These are phyloP conservation scores for Cucurbita ficifolia DNA, from an alignment of 306 rosid species.

Conservation along the genomic window DNA sequence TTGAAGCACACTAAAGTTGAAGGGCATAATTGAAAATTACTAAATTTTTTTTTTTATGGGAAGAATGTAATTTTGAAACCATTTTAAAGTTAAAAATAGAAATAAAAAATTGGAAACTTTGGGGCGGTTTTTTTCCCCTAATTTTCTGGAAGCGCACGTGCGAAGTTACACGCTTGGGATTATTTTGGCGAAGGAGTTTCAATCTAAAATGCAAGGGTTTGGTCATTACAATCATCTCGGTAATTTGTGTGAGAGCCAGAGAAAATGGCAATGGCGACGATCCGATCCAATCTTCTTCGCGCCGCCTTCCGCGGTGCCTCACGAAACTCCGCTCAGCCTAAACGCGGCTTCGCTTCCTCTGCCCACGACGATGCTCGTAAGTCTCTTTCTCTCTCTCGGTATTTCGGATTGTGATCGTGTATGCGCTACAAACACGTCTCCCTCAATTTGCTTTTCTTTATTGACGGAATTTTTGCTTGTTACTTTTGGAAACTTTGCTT, in stretches of 20 bases:
- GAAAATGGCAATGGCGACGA: conserved; percentile 56
- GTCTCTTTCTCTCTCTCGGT: neutral
- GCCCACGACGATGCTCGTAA: conserved; percentile 71
- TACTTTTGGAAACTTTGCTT: neutral
- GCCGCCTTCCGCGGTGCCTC: conserved; percentile 42
- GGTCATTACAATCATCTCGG: neutral
- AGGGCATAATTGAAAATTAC: no score
- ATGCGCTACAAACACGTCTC: neutral
- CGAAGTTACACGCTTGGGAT: neutral
- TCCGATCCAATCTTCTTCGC: conserved; percentile 68
- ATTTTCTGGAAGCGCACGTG: neutral
- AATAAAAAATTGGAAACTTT: no score
- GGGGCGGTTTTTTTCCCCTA: no score
- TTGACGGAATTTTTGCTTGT: neutral
- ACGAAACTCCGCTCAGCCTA: conserved; percentile 29
- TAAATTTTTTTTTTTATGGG: no score
- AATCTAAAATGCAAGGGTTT: neutral
- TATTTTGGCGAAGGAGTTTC: neutral
- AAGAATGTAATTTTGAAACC: no score
- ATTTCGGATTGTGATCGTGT: neutral
- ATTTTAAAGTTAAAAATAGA: no score
- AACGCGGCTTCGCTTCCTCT: conserved; percentile 54
- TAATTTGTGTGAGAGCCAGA: neutral
- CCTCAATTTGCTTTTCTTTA: neutral
- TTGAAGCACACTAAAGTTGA: no score